Evolutionary conservation across 441 rosid genomes (phyloP).

Genomic region (Viola pubescens): DNA sequence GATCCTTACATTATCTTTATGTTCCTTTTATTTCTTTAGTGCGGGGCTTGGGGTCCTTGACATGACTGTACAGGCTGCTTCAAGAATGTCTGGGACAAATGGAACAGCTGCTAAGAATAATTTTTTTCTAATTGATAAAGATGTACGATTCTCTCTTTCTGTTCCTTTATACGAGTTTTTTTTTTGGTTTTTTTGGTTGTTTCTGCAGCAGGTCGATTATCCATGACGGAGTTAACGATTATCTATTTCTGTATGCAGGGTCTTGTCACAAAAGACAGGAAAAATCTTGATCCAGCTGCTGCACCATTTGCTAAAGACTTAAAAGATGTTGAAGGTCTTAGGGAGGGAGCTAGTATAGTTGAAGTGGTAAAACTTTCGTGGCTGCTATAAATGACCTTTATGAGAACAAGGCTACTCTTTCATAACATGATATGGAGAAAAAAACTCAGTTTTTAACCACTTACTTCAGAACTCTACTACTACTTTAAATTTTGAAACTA

Average conservation of each 20-base stretch:
- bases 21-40: constrained; percentile 35
- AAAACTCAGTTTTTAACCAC: not conserved
- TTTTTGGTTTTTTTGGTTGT: not conserved
- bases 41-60: constrained; percentile 93
- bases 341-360: constrained; percentile 72
- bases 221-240: not conserved
- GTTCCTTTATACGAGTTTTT: not conserved
- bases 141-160: constrained; percentile 41
- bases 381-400: not conserved
- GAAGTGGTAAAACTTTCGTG: constrained; percentile 71
- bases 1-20: constrained; percentile 7
- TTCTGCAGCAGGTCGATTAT: not conserved
- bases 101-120: constrained; percentile 43
- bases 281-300: constrained; percentile 79
- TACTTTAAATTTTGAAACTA: constrained; percentile 13
- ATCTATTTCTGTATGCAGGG: constrained; percentile 59
- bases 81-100: constrained; percentile 64
- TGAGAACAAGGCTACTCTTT: constrained; percentile 12
- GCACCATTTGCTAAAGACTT: constrained; percentile 75
- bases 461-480: not conserved
- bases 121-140: constrained; percentile 83
- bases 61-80: constrained; percentile 66
- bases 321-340: constrained; percentile 49
- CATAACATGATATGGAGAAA: constrained; percentile 4
- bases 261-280: constrained; percentile 79